Evolutionary conservation across 176 grass and related monocot genomes (phyloP), one percentile per base, ranked within the genome.

Genomic region (Pharus latifolius): DNA sequence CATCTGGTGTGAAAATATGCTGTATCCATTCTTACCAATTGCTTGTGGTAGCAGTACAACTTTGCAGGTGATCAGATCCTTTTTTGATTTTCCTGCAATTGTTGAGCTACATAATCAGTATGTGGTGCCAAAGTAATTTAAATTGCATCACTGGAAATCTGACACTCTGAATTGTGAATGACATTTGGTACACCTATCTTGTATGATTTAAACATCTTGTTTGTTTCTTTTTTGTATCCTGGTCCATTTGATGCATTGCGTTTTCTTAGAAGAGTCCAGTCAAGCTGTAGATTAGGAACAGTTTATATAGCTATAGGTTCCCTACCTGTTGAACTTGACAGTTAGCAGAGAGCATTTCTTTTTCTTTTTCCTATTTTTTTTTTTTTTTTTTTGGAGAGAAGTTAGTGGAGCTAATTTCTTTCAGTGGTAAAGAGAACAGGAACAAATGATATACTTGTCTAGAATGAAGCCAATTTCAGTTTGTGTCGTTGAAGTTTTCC

Each of bases 211-310:
- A 32, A 15, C 52, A 43, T 67, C 5, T 25, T 32, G 54, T 34
- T 53, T n/a, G 0, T 13, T 35, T 82, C 29, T 69, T 63, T 75
- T 3, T 76, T 77, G n/a, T 54, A 56, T 67, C 23, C 22, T 64
- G 48, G 5, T 25, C 27, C 19, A 28, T 76, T 15, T 62, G 16
- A 44, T 83, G 37, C 46, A 44, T 45, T 83, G 45, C 27, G n/a
- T 35, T 76, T 51, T 47, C 32, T 58, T 16, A 42, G n/a, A n/a
- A 34, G 33, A 69, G 15, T 45, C 10, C 30, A 33, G 19, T 68
- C 40, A 1, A 16, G 27, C 6, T 58, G 16, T 58, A 22, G 48
- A 31, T 47, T 33, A 17, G 32, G 25, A 74, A 37, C 43, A 41
- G 30, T 50, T 60, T 48, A 59, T 51, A 46, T 11, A 37, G 49